Evolutionary conservation across 2,329 filamentous ascomycete genomes (phyloP).

Genomic region (Diaporthe ampelina): DNA sequence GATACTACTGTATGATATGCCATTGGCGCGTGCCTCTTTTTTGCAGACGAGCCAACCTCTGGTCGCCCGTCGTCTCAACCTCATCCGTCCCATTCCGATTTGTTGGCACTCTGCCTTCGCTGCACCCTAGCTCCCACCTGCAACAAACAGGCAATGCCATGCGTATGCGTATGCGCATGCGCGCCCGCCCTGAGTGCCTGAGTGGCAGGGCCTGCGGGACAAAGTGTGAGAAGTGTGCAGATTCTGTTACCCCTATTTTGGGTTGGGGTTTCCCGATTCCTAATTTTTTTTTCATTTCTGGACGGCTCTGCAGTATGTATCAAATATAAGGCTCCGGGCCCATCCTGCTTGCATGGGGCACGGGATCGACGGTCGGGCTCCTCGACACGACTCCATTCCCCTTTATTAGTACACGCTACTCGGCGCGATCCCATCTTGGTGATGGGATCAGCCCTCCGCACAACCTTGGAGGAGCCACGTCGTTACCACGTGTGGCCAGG

Average conservation of each 20-base stretch:
- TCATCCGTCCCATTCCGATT: conserved; percentile 23
- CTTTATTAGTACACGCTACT: conserved; percentile 13
- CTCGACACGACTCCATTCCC: conserved; percentile 4
- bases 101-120: neutral
- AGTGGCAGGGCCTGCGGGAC: neutral
- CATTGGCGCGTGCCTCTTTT: conserved; percentile 20
- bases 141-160: conserved; percentile 18
- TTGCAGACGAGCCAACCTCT: neutral
- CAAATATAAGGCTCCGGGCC: conserved; percentile 17
- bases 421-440: neutral
- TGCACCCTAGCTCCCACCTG: conserved; percentile 15
- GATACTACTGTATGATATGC: neutral
- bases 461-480: conserved; percentile 25
- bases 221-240: neutral
- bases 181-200: conserved; percentile 1
- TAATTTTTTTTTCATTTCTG: neutral
- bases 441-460: conserved; percentile 25
- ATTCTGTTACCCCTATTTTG: conserved; percentile 23
- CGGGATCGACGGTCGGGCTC: conserved; percentile 24
- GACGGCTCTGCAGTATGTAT: conserved; percentile 19
- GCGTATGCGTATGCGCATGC: conserved; percentile 2
- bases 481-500: conserved; percentile 32
- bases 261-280: neutral
- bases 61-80: conserved; percentile 18
- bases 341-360: conserved; percentile 20